These are phyloP conservation scores for Kwoniella europaea DNA, from an alignment of 768 basidiomycete species.

Conservation along the genomic window DNA sequence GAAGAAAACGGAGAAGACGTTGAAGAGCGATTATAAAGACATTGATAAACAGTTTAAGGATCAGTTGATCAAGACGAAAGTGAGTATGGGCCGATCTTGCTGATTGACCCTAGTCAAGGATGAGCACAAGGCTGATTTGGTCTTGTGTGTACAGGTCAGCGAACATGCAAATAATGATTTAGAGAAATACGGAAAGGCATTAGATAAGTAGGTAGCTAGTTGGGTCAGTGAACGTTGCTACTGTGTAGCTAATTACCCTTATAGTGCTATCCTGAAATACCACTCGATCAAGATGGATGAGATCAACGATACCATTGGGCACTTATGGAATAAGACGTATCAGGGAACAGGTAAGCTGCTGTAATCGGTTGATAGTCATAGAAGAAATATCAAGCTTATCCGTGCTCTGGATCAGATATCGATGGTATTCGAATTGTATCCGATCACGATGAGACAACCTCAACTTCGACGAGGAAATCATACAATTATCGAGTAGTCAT, in stretches of 20 bases:
- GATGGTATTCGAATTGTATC: constrained; percentile 95
- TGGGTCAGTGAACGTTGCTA: not conserved
- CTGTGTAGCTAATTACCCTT: constrained; percentile 9
- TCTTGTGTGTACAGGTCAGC: constrained; percentile 69
- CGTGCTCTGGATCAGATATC: constrained; percentile 70
- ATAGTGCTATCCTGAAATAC: constrained; percentile 97
- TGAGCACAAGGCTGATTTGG: not conserved
- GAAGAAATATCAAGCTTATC: not conserved
- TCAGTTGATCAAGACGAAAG: constrained; percentile 94
- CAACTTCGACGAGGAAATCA: constrained; percentile 73
- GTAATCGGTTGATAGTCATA: not conserved
- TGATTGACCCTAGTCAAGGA: not conserved
- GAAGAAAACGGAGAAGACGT: constrained; percentile 69
- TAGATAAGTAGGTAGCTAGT: constrained; percentile 77
- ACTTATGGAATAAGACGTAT: constrained; percentile 98
- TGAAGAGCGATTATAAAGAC: constrained; percentile 79
- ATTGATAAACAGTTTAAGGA: constrained; percentile 83
- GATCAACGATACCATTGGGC: constrained; percentile 96
- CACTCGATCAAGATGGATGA: constrained; percentile 98
- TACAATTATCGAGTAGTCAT: constrained; percentile 99
- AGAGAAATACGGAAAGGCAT: constrained; percentile 95
- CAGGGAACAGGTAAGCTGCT: constrained; percentile 82
- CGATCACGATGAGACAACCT: constrained; percentile 82
- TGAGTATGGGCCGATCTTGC: constrained; percentile 53
- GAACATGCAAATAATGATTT: constrained; percentile 97